These are phyloP conservation scores for Amphibolis antarctica DNA, from an alignment of 106 monocot species.

Conservation along the genomic window DNA sequence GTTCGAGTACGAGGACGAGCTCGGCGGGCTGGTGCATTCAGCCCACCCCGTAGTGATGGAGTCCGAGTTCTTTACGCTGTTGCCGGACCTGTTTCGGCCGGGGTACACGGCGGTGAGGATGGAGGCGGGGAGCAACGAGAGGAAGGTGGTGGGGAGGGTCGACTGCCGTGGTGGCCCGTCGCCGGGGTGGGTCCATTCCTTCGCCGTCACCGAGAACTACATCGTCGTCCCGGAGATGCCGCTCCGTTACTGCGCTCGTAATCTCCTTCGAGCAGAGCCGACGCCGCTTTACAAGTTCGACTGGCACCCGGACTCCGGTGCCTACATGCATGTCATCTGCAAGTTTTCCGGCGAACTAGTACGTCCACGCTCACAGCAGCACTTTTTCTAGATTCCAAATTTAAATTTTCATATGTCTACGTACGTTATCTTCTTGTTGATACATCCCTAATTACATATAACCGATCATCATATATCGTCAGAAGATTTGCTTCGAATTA, in stretches of 20 bases:
- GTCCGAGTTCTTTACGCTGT: constrained; percentile 56
- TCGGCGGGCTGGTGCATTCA: constrained; percentile 75
- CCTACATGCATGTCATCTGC: constrained; percentile 91
- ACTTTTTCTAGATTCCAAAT: too few relatives aligned
- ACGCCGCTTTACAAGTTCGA: constrained; percentile 95
- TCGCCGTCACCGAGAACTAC: constrained; percentile 76
- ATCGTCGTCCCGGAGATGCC: constrained; percentile 96
- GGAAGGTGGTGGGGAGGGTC: constrained; percentile 70
- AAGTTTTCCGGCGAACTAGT: constrained; percentile 64
- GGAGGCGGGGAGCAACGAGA: constrained; percentile 63
- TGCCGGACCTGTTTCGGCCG: constrained; percentile 72
- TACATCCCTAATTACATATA: too few relatives aligned
- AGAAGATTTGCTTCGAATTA: too few relatives aligned
- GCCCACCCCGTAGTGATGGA: constrained; percentile 88
- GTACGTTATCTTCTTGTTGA: too few relatives aligned
- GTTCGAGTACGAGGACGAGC: constrained; percentile 57
- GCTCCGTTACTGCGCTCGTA: constrained; percentile 59
- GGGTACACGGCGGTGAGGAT: constrained; percentile 86
- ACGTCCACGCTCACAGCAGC: too few relatives aligned
- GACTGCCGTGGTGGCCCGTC: constrained; percentile 63
- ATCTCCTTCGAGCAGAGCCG: constrained; percentile 76
- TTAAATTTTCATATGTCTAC: too few relatives aligned
- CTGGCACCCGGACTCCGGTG: constrained; percentile 63
- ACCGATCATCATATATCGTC: too few relatives aligned
- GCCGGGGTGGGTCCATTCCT: constrained; percentile 99